Conservation (phyloP, 148 eudicot genomes). For the Pouteria glomerata region DNA sequence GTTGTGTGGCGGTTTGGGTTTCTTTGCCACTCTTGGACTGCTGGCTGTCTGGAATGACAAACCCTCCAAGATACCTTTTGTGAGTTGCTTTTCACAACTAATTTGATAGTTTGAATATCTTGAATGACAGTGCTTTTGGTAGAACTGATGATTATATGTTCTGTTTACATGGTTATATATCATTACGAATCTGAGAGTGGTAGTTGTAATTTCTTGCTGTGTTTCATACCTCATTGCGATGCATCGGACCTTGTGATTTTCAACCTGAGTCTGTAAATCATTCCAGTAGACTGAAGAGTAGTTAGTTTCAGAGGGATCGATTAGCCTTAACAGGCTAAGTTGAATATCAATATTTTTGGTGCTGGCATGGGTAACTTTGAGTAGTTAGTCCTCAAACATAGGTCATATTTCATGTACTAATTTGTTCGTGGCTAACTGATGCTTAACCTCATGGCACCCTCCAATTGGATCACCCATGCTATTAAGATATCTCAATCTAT, state of each 20-base stretch:
- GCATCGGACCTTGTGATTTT: no score
- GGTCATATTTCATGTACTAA: no score
- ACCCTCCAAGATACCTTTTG: conserved; percentile 73
- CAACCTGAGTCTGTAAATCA: background rate
- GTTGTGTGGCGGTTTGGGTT: conserved; percentile 85
- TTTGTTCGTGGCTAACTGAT: no score
- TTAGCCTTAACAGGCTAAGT: no score
- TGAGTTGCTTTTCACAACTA: conserved; percentile 31
- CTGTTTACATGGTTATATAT: background rate
- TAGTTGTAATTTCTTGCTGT: no score
- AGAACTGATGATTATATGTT: background rate
- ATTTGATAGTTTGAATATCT: background rate
- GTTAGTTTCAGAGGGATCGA: no score
- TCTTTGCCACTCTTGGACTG: conserved; percentile 63
- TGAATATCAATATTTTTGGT: background rate
- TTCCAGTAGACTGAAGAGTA: background rate
- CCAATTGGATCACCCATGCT: no score
- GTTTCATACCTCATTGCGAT: no score
- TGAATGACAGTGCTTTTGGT: background rate
- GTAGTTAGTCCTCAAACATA: no score
- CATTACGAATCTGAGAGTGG: no score
- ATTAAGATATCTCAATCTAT: no score
- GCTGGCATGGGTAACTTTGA: background rate
- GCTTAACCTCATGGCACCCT: no score
- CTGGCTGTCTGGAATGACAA: conserved; percentile 83